Evolutionary conservation across 768 basidiomycete genomes (phyloP).

Genomic region (Trametes elegans): DNA sequence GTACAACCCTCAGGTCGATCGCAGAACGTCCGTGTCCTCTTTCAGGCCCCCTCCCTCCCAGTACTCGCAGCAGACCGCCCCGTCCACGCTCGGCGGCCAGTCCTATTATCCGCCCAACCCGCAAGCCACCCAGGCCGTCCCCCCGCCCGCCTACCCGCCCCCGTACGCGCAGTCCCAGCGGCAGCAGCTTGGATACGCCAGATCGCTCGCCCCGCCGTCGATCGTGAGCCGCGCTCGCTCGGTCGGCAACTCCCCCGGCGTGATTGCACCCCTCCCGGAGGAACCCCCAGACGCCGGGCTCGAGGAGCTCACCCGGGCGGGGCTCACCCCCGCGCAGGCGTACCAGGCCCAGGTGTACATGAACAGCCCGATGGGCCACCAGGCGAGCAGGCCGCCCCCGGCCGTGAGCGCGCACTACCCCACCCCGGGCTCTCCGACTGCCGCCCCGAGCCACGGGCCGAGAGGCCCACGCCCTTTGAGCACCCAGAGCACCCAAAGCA

Average conservation of each 20-base stretch:
- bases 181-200: constrained; percentile 31
- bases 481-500: constrained; percentile 24
- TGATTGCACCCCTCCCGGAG: constrained; percentile 46
- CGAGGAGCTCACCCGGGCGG: constrained; percentile 45
- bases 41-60: constrained; percentile 34
- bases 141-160: constrained; percentile 23
- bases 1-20: constrained; percentile 37
- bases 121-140: constrained; percentile 22
- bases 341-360: constrained; percentile 75
- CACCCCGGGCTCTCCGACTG: constrained; percentile 5
- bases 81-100: constrained; percentile 29
- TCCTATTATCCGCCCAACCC: constrained; percentile 37
- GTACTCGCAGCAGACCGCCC: constrained; percentile 13
- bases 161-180: constrained; percentile 26
- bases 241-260: constrained; percentile 44
- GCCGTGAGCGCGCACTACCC: constrained; percentile 20
- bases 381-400: constrained; percentile 34
- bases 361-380: constrained; percentile 39
- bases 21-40: constrained; percentile 46
- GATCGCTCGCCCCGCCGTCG: constrained; percentile 41
- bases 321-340: constrained; percentile 74
- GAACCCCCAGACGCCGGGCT: constrained; percentile 47
- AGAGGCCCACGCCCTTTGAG: constrained; percentile 20
- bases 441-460: not conserved
- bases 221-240: constrained; percentile 49